These are phyloP conservation scores for Botrytis squamosa DNA, from an alignment of 2,329 filamentous ascomycete species.

Conservation along the genomic window DNA sequence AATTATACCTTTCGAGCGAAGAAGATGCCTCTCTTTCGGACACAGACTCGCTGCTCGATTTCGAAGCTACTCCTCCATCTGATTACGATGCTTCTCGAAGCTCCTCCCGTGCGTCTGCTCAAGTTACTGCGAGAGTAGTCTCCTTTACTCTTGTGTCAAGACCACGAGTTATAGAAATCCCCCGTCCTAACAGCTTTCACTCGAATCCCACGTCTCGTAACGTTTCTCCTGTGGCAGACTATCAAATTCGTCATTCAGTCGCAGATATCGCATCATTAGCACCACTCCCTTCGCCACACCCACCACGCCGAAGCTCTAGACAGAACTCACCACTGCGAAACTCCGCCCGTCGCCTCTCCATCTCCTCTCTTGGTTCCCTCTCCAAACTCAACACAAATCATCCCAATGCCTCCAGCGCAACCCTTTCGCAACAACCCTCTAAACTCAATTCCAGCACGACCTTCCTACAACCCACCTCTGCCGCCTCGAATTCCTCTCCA, in stretches of 20 bases:
- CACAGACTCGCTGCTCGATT: slow-evolving; percentile 53
- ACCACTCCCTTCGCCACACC: slow-evolving; percentile 2
- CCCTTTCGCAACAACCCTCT: slow-evolving; percentile 11
- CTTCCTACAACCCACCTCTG: slow-evolving; percentile 16
- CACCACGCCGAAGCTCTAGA: slow-evolving; percentile 11
- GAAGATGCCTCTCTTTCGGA: slow-evolving; percentile 64
- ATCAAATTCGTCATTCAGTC: slow-evolving; percentile 17
- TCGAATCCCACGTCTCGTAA: slow-evolving; percentile 16
- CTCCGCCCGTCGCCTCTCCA: slow-evolving; percentile 25
- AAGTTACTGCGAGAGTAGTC: slow-evolving; percentile 58
- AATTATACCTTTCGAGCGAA: slow-evolving; percentile 63
- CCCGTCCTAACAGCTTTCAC: slow-evolving; percentile 2
- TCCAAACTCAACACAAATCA: slow-evolving; percentile 15
- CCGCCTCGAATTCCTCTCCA: slow-evolving; percentile 10
- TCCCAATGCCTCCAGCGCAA: neutral
- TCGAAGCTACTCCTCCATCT: slow-evolving; percentile 35
- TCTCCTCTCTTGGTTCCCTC: slow-evolving; percentile 23
- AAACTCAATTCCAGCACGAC: slow-evolving; percentile 9
- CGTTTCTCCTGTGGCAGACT: slow-evolving; percentile 2
- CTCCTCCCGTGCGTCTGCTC: slow-evolving; percentile 41
- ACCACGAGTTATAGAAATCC: slow-evolving; percentile 50
- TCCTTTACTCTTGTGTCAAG: slow-evolving; percentile 60
- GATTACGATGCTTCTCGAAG: slow-evolving; percentile 39
- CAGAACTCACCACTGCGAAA: neutral
- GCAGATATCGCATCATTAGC: slow-evolving; percentile 11